phyloP scores from a whole-genome alignment of 176 grass and related monocot genomes.

The Avena sativa region DNA sequence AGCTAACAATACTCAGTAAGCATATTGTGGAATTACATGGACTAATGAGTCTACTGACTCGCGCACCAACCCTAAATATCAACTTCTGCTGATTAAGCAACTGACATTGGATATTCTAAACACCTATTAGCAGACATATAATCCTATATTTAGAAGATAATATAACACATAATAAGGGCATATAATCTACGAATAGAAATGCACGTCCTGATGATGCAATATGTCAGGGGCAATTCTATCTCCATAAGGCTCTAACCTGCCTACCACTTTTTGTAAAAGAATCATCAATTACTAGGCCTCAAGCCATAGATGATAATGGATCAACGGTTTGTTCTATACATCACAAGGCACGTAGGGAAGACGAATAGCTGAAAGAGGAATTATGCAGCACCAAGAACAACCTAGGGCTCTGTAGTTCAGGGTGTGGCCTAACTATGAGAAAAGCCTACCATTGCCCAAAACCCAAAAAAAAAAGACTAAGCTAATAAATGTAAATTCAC shows the following conservation, averaged over 20 bases:
- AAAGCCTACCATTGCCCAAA: neutral
- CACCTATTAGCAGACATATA: neutral
- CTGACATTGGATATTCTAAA: neutral
- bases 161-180: neutral
- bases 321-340: neutral
- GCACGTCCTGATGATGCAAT: neutral
- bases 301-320: neutral
- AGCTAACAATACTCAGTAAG: conserved; percentile 2
- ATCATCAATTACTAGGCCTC: neutral
- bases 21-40: conserved; percentile 1
- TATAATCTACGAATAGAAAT: neutral
- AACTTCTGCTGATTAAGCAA: neutral
- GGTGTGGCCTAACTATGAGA: neutral
- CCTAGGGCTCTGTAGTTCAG: neutral
- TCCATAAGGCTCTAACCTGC: neutral
- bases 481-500: neutral
- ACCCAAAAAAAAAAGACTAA: neutral
- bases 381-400: neutral
- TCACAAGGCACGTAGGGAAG: neutral
- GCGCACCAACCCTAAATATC: neutral
- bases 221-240: neutral
- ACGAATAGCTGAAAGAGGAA: neutral
- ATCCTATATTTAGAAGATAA: neutral
- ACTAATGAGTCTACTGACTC: neutral
- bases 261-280: neutral